These are phyloP conservation scores for Peniophora sp. DNA, from an alignment of 1,284 basidiomycete genomes.

Conservation along the genomic window DNA sequence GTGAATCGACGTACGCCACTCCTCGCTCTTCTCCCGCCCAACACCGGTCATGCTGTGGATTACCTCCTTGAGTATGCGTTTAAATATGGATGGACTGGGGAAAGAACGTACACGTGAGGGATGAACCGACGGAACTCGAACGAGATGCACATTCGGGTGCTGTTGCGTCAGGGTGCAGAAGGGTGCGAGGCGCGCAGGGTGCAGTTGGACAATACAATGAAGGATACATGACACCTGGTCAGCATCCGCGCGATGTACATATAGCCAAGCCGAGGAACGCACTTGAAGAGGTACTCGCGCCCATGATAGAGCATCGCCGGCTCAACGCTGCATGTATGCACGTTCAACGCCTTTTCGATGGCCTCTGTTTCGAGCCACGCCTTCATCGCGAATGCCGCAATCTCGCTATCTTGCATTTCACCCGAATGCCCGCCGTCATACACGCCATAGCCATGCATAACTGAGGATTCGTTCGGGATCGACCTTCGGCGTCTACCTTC, in stretches of 20 bases:
- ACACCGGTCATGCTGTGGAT: conserved; percentile 47
- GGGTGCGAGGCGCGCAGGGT: background rate
- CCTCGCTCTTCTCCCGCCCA: conserved; percentile 56
- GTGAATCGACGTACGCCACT: conserved; percentile 57
- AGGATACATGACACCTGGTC: background rate
- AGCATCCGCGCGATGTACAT: background rate
- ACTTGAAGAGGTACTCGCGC: conserved; percentile 73
- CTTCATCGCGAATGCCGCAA: conserved; percentile 53
- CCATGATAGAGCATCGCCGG: conserved; percentile 60
- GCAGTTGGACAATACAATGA: background rate
- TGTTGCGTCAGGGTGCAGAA: conserved; percentile 18
- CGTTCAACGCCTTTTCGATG: conserved; percentile 54
- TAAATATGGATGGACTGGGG: background rate
- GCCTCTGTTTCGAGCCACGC: conserved; percentile 67
- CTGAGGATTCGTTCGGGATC: conserved; percentile 20
- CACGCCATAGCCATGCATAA: conserved; percentile 11
- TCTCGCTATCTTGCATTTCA: conserved; percentile 33
- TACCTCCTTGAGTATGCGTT: conserved; percentile 24
- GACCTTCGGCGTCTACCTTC: too few species aligned
- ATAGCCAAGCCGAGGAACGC: conserved; percentile 20
- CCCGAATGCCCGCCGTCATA: too few species aligned
- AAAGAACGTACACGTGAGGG: conserved; percentile 48
- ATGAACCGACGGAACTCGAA: conserved; percentile 61
- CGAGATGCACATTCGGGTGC: conserved; percentile 62
- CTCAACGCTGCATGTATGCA: conserved; percentile 60